phyloP scores from a whole-genome alignment of 495 filamentous ascomycete genomes.

The Immersiella caudata region DNA sequence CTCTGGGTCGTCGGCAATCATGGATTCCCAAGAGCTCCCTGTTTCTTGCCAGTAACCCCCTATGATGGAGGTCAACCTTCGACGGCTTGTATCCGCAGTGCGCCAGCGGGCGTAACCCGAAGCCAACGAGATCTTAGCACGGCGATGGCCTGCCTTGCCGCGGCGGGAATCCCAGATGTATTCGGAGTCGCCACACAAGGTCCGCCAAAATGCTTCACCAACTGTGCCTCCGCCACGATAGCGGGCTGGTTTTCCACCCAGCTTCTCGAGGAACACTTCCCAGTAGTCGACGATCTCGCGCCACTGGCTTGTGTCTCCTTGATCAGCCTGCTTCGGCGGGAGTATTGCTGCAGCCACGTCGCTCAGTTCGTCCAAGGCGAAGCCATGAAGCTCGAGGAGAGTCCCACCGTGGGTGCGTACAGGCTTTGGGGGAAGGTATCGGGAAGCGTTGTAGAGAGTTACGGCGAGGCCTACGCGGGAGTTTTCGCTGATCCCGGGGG shows the following conservation, averaged over 20 bases:
- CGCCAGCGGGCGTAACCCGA: constrained; percentile 25
- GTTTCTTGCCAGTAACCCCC: constrained; percentile 24
- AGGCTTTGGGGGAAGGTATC: neutral
- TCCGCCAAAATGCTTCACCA: constrained; percentile 30
- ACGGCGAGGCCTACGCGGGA: constrained; percentile 18
- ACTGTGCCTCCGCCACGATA: constrained; percentile 20
- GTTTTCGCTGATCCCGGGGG: constrained; percentile 21
- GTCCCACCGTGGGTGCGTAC: constrained; percentile 1
- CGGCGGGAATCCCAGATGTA: constrained; percentile 1
- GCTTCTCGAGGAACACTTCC: neutral
- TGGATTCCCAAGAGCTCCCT: neutral
- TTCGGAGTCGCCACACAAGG: constrained; percentile 28
- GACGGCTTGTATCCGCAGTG: constrained; percentile 14
- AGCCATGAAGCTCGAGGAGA: constrained; percentile 22
- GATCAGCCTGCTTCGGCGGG: neutral
- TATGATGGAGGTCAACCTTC: constrained; percentile 30
- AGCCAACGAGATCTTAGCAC: constrained; percentile 9
- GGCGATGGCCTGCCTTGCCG: constrained; percentile 8
- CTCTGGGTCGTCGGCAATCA: neutral
- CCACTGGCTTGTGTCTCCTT: constrained; percentile 16
- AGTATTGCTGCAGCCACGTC: constrained; percentile 18
- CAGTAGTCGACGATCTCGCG: constrained; percentile 19
- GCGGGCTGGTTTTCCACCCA: neutral
- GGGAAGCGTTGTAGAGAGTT: constrained; percentile 26
- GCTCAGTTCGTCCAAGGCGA: constrained; percentile 26